phyloP scores from a whole-genome alignment of 345 rosid genomes.

The Turnera subulata region DNA sequence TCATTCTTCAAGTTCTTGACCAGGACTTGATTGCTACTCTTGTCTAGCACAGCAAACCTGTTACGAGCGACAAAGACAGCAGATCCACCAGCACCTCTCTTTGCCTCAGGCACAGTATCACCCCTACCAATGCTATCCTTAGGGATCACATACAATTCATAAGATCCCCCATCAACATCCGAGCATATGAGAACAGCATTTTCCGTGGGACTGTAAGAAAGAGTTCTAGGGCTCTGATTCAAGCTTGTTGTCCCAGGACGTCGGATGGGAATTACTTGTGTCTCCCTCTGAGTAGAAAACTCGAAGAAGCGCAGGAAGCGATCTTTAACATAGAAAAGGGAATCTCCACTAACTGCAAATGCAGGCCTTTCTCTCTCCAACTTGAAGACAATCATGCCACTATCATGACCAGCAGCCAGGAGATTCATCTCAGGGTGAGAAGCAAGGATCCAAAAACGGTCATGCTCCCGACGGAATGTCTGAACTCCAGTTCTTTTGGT shows the following conservation, averaged over 20 bases:
- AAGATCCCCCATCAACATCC: slow-evolving; percentile 89
- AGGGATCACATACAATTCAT: slow-evolving; percentile 79
- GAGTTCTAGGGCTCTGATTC: slow-evolving; percentile 86
- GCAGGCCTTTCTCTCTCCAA: slow-evolving; percentile 96
- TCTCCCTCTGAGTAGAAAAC: slow-evolving; percentile 67
- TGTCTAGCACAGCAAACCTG: slow-evolving; percentile 89
- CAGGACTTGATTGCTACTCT: slow-evolving; percentile 74
- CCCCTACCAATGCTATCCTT: slow-evolving; percentile 71
- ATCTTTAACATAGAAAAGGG: slow-evolving; percentile 71
- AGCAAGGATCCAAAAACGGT: slow-evolving; percentile 91
- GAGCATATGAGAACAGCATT: slow-evolving; percentile 83
- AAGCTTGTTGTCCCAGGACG: slow-evolving; percentile 71
- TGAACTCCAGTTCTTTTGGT: slow-evolving; percentile 88
- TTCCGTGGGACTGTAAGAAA: slow-evolving; percentile 92
- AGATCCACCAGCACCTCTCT: slow-evolving; percentile 77
- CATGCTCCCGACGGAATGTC: slow-evolving; percentile 94
- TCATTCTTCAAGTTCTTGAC: slow-evolving; percentile 79
- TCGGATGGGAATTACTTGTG: slow-evolving; percentile 77
- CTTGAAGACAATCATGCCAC: slow-evolving; percentile 95
- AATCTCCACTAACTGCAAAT: slow-evolving; percentile 74
- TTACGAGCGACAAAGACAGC: slow-evolving; percentile 84
- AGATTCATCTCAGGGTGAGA: slow-evolving; percentile 95
- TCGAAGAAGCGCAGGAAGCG: slow-evolving; percentile 77
- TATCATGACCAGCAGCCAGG: slow-evolving; percentile 96
- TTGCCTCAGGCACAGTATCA: slow-evolving; percentile 73